A percentile compares a stretch with the other conserved stretches of the same genome.
Conservation (phyloP, 805 yeast genomes). For the Sungouiozyma intestinalis region DNA sequence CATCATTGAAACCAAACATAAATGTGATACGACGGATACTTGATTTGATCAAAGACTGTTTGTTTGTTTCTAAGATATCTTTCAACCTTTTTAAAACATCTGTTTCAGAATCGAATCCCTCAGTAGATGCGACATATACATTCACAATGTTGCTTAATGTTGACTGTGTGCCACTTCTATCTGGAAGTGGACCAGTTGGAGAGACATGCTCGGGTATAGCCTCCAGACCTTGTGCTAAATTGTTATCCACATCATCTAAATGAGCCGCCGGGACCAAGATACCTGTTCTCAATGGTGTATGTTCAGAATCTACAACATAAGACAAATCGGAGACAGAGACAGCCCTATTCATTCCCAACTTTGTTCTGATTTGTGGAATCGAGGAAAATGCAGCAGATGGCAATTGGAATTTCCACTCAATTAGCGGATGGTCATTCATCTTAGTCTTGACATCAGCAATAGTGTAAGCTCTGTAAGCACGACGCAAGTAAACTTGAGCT, state of each 20-base stretch:
- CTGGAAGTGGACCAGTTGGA: constrained; percentile 39
- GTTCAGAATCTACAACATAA: constrained; percentile 65
- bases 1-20: constrained; percentile 72
- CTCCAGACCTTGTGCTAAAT: constrained; percentile 64
- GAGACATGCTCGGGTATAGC: constrained; percentile 42
- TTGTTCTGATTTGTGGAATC: constrained; percentile 40
- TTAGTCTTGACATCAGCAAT: constrained; percentile 66
- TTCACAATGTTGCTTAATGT: constrained; percentile 72
- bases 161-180: constrained; percentile 31
- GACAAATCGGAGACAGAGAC: constrained; percentile 89
- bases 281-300: constrained; percentile 69
- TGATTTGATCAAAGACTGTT: constrained; percentile 57
- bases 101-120: constrained; percentile 63
- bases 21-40: constrained; percentile 89
- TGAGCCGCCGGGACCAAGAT: constrained; percentile 70
- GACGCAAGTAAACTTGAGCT: constrained; percentile 89
- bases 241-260: constrained; percentile 83
- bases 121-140: constrained; percentile 62
- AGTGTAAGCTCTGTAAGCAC: constrained; percentile 94
- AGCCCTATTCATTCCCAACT: constrained; percentile 63
- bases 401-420: constrained; percentile 82
- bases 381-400: constrained; percentile 77
- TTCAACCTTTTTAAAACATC: constrained; percentile 53
- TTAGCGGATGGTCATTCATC: constrained; percentile 47
- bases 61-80: constrained; percentile 55